Evolutionary conservation across 208 protist genomes (phyloP).

Genomic region (Trypanosoma theileri): DNA sequence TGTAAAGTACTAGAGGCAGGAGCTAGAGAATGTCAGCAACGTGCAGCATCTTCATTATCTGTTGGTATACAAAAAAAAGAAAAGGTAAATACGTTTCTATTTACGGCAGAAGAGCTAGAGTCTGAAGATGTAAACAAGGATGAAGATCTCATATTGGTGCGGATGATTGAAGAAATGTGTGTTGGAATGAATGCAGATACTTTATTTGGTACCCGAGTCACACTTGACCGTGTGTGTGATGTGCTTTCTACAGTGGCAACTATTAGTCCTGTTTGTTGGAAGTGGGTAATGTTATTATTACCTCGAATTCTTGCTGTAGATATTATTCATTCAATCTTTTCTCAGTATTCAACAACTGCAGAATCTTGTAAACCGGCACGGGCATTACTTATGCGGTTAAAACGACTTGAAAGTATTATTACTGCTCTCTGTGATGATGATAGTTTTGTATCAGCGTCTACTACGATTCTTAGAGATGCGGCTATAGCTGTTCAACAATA

Average conservation of each 20-base stretch:
- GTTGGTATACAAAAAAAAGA: neutral
- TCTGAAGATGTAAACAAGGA: neutral
- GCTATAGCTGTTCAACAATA: constrained; percentile 8
- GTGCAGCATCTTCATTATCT: neutral
- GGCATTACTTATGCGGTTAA: neutral
- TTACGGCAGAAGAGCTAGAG: neutral
- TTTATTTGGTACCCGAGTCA: constrained; percentile 46
- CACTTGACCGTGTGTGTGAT: constrained; percentile 37
- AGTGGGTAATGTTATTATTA: constrained; percentile 34
- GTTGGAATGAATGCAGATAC: constrained; percentile 38
- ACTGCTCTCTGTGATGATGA: constrained; percentile 16
- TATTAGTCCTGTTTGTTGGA: constrained; percentile 46
- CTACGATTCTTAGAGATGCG: neutral
- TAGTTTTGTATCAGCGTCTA: neutral
- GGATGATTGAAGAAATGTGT: constrained; percentile 44
- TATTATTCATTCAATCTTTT: constrained; percentile 7
- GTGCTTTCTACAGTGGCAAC: constrained; percentile 32
- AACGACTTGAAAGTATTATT: constrained; percentile 9
- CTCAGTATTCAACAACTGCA: constrained; percentile 10
- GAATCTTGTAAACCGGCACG: constrained; percentile 9
- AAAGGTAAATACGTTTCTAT: constrained; percentile 9
- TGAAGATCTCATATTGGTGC: constrained; percentile 25
- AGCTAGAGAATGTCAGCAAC: constrained; percentile 19
- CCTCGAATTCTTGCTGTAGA: constrained; percentile 23
- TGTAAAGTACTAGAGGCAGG: constrained; percentile 13